Conservation (phyloP, 2,329 filamentous ascomycete species). For the Tolypocladium ovalisporum region DNA sequence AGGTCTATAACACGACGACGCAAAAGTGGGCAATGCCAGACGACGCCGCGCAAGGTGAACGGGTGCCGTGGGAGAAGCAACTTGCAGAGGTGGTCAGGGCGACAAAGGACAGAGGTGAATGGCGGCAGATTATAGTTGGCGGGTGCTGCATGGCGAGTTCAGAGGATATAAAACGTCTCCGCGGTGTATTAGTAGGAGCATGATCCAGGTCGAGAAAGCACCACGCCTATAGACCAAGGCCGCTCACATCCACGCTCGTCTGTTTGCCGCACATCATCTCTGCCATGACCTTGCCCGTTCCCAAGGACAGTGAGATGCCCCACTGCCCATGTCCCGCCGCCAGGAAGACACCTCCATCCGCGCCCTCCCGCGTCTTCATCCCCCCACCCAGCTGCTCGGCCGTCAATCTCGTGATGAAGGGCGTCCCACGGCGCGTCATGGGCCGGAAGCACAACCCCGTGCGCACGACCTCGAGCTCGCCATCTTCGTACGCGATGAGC, state of each 20-base stretch:
- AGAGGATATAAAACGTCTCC: constrained; percentile 21
- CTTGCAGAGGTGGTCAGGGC: constrained; percentile 28
- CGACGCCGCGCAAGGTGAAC: constrained; percentile 7
- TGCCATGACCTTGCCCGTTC: constrained; percentile 59
- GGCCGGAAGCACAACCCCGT: constrained; percentile 65
- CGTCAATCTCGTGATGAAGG: constrained; percentile 48
- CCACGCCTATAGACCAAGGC: neutral
- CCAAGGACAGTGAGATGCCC: constrained; percentile 55
- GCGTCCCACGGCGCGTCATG: constrained; percentile 50
- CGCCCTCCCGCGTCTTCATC: constrained; percentile 26
- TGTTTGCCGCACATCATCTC: constrained; percentile 54
- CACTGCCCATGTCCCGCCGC: constrained; percentile 67
- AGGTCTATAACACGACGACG: constrained; percentile 54
- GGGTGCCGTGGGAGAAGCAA: constrained; percentile 33
- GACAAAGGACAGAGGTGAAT: constrained; percentile 24
- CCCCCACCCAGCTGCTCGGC: constrained; percentile 43
- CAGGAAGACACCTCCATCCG: constrained; percentile 55
- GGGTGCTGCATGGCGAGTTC: constrained; percentile 41
- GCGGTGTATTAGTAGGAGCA: constrained; percentile 2
- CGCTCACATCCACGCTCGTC: constrained; percentile 46
- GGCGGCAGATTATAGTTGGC: constrained; percentile 37
- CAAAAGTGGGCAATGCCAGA: constrained; percentile 44
- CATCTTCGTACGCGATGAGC: constrained; percentile 35
- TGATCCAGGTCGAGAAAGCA: neutral
- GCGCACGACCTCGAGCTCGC: constrained; percentile 49